Percentiles rank a stretch among this genome's conserved stretches.
Conservation (phyloP, 1,284 basidiomycete genomes). For the Austropuccinia psidii region DNA sequence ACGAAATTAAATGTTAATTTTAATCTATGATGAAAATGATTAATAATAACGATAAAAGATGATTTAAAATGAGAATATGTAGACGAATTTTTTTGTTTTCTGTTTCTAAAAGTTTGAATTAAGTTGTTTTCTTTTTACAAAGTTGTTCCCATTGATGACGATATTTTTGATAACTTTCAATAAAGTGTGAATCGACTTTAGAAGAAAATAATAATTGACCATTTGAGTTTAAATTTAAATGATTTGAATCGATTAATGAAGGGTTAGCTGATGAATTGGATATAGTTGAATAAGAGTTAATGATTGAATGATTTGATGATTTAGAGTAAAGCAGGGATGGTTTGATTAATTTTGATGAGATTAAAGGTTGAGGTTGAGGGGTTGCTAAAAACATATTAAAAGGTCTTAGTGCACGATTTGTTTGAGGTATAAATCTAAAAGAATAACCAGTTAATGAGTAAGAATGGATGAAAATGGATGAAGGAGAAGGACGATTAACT, state of each 20-base stretch:
- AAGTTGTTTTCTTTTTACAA: conserved; percentile 15
- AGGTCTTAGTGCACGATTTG: conserved; percentile 78
- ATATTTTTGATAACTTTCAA: conserved; percentile 86
- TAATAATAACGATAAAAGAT: too few relatives aligned
- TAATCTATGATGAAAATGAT: too few relatives aligned
- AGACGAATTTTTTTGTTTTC: too few relatives aligned
- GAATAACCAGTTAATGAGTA: not conserved
- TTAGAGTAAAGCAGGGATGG: not conserved
- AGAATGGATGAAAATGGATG: not conserved
- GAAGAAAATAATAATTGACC: conserved; percentile 95
- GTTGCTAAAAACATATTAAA: conserved; percentile 98
- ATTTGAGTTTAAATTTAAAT: conserved; percentile 69
- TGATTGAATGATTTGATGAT: not conserved
- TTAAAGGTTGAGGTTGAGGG: conserved; percentile 48
- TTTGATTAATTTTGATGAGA: too few relatives aligned
- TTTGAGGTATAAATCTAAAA: conserved; percentile 75
- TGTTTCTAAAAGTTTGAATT: too few relatives aligned
- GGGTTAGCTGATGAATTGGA: conserved; percentile 53
- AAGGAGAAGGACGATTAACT: conserved; percentile 43
- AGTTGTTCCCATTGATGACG: conserved; percentile 70
- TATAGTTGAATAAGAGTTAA: conserved; percentile 69
- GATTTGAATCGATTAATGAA: not conserved
- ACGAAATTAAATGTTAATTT: too few relatives aligned
- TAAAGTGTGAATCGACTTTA: conserved; percentile 69
- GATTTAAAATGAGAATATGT: too few relatives aligned